phyloP scores from a whole-genome alignment of 2,329 filamentous ascomycete genomes.

The Tolypocladium tropicale region DNA sequence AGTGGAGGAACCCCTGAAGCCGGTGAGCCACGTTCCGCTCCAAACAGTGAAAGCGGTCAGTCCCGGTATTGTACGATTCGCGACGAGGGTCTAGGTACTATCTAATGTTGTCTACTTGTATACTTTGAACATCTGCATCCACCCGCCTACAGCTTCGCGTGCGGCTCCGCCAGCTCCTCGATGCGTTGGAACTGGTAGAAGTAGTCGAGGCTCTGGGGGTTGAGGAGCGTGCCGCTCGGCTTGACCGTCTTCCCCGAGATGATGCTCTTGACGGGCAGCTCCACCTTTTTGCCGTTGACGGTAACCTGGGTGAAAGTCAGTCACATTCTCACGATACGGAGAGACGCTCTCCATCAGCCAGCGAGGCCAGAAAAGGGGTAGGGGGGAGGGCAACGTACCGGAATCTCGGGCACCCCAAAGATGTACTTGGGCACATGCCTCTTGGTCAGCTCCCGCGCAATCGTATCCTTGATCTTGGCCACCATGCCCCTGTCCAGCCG shows the following conservation, averaged over 20 bases:
- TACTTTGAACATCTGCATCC: not conserved
- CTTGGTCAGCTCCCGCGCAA: constrained; percentile 56
- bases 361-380: too few species aligned
- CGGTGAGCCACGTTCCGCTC: not conserved
- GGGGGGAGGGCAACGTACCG: constrained; percentile 24
- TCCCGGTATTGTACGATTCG: not conserved
- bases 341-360: too few species aligned
- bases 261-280: constrained; percentile 76
- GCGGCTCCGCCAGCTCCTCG: constrained; percentile 18
- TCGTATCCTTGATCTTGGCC: constrained; percentile 49
- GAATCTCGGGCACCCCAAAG: constrained; percentile 73
- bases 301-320: constrained; percentile 48
- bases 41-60: too few species aligned
- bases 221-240: constrained; percentile 65
- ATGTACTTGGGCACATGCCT: constrained; percentile 70
- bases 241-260: constrained; percentile 66
- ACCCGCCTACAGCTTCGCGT: constrained; percentile 18
- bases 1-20: not conserved
- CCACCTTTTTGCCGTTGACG: constrained; percentile 78
- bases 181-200: constrained; percentile 60
- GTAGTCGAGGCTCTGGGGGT: constrained; percentile 64
- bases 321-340: not conserved
- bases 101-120: not conserved
- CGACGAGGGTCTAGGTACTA: not conserved
- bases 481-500: constrained; percentile 46